Evolutionary conservation across 495 filamentous ascomycete species (phyloP), one percentile per base, ranked within the genome.

Genomic region (Polyplosphaeria fusca): DNA sequence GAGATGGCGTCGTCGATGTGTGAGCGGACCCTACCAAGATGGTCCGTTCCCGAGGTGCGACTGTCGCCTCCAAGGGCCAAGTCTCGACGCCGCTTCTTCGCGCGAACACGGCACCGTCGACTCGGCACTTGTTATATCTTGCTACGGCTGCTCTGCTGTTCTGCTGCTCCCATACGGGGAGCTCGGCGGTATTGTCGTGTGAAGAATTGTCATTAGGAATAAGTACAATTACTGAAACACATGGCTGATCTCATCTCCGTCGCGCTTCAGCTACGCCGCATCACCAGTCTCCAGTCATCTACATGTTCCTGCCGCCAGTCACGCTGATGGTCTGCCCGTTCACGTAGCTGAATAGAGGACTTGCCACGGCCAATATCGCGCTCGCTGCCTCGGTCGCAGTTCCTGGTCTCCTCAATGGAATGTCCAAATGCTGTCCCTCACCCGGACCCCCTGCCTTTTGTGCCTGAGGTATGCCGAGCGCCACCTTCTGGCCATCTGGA

Each of bases 281-380:
- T 47, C 14, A 7, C 2, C 27, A 9, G 14, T 40, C 23, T 23
- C 22, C 41, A 35, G 54, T 53, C 39, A 28, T 45, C 54, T 81
- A 92, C 78, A 89, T 91, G 69, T 90, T 90, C 70, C 86, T 75
- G 3, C 88, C 89, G 4, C 89, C 89, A 13, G 88, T 93, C 41
- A 92, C 89, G 65, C 80, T 81, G 54, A 95, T 86, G 2, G 87
- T 90, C 77, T 95, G 88, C 9, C 88, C 89, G 67, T 79, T 84
- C 3, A 93, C 86, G 75, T 93, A 93, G 39, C 81, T 83, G 60
- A 89, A 87, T 62, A 88, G 70, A 40, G 89, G 88, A 59, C 86
- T 89, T 1, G 85, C 85, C 27, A 92, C 82, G n/a, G 82, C 88
- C 58, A 95, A 58, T 54, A 95, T 81, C n/a, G 81, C 76, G 62